Conservation (phyloP, 2,329 filamentous ascomycete species). For the Nothophaeocryptopus gaeumannii region DNA sequence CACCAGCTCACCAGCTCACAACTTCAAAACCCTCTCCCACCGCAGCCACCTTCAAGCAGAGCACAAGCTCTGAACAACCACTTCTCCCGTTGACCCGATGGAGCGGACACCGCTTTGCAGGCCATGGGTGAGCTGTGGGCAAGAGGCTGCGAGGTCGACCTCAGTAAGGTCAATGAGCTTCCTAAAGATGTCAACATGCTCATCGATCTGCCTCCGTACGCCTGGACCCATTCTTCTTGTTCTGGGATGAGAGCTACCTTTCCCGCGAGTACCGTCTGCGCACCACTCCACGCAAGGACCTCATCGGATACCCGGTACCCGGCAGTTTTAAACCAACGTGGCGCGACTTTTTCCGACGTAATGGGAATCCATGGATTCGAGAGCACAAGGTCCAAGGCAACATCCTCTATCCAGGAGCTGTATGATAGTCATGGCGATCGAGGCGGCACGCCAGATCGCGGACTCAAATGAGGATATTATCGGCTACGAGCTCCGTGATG, state of each 20-base stretch:
- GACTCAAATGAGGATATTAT: constrained; percentile 1
- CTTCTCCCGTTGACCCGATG: no score
- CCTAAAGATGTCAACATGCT: constrained; percentile 1
- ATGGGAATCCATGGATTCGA: constrained; percentile 15
- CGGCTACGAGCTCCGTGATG: constrained; percentile 14
- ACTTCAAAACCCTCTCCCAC: no score
- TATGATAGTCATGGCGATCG: constrained; percentile 13
- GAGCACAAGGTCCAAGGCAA: constrained; percentile 14
- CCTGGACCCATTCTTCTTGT: constrained; percentile 12
- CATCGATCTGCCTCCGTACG: constrained; percentile 15
- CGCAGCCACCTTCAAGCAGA: no score
- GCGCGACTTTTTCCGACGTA: constrained; percentile 12
- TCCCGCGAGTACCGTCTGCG: constrained; percentile 13
- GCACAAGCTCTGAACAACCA: no score
- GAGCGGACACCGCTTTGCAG: constrained; percentile 1
- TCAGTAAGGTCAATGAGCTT: constrained; percentile 1
- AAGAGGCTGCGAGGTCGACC: constrained; percentile 3
- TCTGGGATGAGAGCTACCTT: constrained; percentile 15
- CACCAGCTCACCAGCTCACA: no score
- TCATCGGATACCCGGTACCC: constrained; percentile 15
- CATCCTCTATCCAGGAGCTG: constrained; percentile 15
- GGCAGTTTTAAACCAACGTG: constrained; percentile 10
- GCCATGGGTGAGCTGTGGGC: constrained; percentile 7
- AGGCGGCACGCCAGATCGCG: constrained; percentile 12
- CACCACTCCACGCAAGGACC: constrained; percentile 5